phyloP scores from a whole-genome alignment of 139 green algal genomes.

The Coccomyxa sp. region DNA sequence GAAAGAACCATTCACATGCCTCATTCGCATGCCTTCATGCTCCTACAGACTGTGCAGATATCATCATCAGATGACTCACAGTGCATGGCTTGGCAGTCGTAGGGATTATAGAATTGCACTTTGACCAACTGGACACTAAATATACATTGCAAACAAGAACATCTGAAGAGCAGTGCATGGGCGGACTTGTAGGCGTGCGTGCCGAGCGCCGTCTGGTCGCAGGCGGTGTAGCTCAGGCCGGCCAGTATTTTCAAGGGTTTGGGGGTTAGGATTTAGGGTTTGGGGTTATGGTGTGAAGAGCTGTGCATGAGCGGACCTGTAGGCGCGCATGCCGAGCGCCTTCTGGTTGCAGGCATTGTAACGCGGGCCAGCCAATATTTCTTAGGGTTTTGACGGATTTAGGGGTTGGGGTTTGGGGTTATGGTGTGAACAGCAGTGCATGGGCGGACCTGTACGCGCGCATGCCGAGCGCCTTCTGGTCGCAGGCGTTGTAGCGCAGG shows the following conservation, averaged over 20 bases:
- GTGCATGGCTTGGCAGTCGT: too few relatives aligned
- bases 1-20: background rate
- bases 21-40: background rate
- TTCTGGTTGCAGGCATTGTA: conserved; percentile 65
- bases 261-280: too few relatives aligned
- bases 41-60: background rate
- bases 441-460: conserved; percentile 59
- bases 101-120: too few relatives aligned
- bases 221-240: conserved; percentile 76
- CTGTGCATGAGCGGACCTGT: conserved; percentile 44
- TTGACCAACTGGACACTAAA: too few relatives aligned
- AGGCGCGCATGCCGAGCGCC: conserved; percentile 64
- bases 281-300: too few relatives aligned
- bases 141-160: too few relatives aligned
- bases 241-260: conserved; percentile 38
- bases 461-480: conserved; percentile 56
- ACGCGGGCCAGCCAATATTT: conserved; percentile 69
- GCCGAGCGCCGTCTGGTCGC: conserved; percentile 54
- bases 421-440: too few relatives aligned
- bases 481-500: conserved; percentile 71
- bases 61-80: too few relatives aligned
- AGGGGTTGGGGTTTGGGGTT: too few relatives aligned
- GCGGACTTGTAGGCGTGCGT: conserved; percentile 63
- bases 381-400: background rate
- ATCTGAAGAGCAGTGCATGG: background rate